Evolutionary conservation across 2,329 filamentous ascomycete species (phyloP).

Genomic region (Fusarium heterosporum): DNA sequence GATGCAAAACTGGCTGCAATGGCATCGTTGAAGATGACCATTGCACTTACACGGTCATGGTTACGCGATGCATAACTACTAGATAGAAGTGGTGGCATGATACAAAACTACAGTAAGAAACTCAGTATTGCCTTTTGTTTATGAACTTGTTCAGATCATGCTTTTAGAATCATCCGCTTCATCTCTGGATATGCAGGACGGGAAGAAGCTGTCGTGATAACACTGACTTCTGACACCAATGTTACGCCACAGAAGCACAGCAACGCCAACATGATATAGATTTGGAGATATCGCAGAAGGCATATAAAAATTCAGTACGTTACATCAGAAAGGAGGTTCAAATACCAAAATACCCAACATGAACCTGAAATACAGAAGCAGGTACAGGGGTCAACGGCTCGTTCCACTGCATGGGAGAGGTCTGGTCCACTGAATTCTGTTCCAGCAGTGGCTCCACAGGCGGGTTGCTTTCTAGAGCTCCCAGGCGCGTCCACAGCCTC

Average conservation of each 20-base stretch:
- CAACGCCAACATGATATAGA: not conserved
- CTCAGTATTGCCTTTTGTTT: not conserved
- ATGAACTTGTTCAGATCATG: not conserved
- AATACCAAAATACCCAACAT: not conserved
- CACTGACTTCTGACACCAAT: not conserved
- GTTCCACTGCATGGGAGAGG: constrained; percentile 9
- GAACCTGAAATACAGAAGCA: not conserved
- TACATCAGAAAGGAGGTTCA: too few relatives aligned
- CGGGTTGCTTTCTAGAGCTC: constrained; percentile 15
- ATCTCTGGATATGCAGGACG: not conserved
- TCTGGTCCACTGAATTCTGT: constrained; percentile 17
- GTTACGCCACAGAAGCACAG: not conserved
- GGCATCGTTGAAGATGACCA: not conserved
- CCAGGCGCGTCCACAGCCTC: constrained; percentile 29
- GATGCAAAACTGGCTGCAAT: not conserved
- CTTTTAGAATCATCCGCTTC: not conserved
- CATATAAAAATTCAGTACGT: too few relatives aligned
- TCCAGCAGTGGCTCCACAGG: constrained; percentile 22
- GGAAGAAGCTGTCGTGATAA: constrained; percentile 1
- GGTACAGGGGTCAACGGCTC: not conserved
- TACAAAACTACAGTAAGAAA: not conserved
- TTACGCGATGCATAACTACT: not conserved
- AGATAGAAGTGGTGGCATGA: not conserved
- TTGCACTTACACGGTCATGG: not conserved
- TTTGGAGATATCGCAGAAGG: not conserved